Evolutionary conservation across 2,329 filamentous ascomycete species (phyloP), one percentile per base, ranked within the genome.

Genomic region (Aspergillus sp.): DNA sequence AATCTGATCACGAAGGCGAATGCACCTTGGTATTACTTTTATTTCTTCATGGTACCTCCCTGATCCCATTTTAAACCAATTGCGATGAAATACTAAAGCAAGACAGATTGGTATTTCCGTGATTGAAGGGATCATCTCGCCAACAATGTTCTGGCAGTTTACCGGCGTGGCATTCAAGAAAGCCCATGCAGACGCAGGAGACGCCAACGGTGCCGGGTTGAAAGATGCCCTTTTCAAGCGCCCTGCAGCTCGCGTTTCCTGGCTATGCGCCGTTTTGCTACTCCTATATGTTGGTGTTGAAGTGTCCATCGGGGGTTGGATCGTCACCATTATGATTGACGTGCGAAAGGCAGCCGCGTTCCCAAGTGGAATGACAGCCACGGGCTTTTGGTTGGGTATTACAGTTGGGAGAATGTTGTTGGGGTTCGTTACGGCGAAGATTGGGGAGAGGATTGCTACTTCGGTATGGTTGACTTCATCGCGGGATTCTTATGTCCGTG

Each of bases 331-430:
- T 72, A 95, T 96, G 90, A 85, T 92, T 9, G 80, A 84, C 24
- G 87, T 92, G 26, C 85, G 92, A 14, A 75, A 87, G 46, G 90
- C 87, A 5, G 82, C 81, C 24, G 78, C 85, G 0, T 94, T 94
- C 69, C 82, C 86, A 2, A 87, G 89, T 36, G 91, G 91, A 3
- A 85, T 95, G 77, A 87, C 86, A 0, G 88, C 87, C 0, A 94
- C 90, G 0, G 87, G 90, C 0, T 95, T 93, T 76, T 96, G 91
- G 92, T 82, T 91, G 51, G 91, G 91, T 0, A 81, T 95, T 63
- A 92, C 91, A 0, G 73, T 92, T 0, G 91, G 91, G 0, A 81
- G 91, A 2, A 78, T 94, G 5, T 72, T 87, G 0, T 76, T 96
- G 14, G 90, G 90, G 0, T 94, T 95, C 66, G 79, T 93, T 3